These are phyloP conservation scores for Prunus mume DNA, from an alignment of 306 rosid genomes.

Conservation along the genomic window DNA sequence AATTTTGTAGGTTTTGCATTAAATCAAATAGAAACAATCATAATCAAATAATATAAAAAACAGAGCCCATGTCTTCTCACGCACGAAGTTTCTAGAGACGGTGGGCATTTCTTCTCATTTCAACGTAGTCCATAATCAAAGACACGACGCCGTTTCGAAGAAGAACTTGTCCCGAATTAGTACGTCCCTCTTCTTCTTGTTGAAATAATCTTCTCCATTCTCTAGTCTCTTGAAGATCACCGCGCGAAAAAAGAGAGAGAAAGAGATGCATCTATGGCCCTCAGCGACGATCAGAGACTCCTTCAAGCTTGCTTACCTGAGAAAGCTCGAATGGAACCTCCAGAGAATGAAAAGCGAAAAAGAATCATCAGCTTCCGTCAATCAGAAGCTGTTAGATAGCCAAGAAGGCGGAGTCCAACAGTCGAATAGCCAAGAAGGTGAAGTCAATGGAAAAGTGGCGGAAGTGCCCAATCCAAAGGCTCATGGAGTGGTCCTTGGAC, in stretches of 20 bases:
- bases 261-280: slow-evolving; percentile 49
- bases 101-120: not conserved
- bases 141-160: not conserved
- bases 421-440: slow-evolving; percentile 12
- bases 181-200: not conserved
- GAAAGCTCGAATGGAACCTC: slow-evolving; percentile 38
- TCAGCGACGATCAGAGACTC: slow-evolving; percentile 40
- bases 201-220: not conserved
- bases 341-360: slow-evolving; percentile 34
- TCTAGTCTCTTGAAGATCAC: not conserved
- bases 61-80: not conserved
- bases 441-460: not conserved
- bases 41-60: too few species aligned
- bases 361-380: slow-evolving; percentile 3
- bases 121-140: not conserved
- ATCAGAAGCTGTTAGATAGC: slow-evolving; percentile 26
- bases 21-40: not conserved
- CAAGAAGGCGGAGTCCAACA: slow-evolving; percentile 2
- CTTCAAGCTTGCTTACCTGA: slow-evolving; percentile 33
- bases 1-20: not conserved
- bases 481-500: not conserved
- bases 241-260: not conserved
- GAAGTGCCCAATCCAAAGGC: slow-evolving; percentile 9
- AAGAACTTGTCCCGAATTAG: not conserved
- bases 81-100: not conserved